These are phyloP conservation scores for Gracilaria gracilis DNA, from an alignment of 23 red algal species.

Conservation along the genomic window DNA sequence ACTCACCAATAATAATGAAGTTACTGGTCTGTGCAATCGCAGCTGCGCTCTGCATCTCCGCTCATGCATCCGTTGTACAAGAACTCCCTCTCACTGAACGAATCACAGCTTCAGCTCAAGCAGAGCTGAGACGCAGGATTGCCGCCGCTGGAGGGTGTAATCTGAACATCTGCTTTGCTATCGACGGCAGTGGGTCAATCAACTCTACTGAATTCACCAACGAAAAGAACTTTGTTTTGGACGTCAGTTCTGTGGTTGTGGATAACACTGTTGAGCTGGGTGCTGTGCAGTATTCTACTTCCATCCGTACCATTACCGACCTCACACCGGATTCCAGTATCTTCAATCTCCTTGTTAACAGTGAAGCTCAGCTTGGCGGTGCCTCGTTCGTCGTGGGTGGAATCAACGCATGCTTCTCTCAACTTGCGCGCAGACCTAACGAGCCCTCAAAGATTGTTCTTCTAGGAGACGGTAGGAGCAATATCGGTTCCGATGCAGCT, in stretches of 20 bases:
- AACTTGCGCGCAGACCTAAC: neutral
- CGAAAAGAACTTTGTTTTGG: conserved; percentile 38
- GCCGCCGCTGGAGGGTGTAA: conserved; percentile 38
- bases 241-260: conserved; percentile 25
- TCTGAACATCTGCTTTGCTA: conserved; percentile 44
- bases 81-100: neutral
- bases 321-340: conserved; percentile 8
- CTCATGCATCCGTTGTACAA: neutral
- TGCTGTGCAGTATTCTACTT: conserved; percentile 22
- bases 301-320: neutral
- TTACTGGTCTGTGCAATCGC: neutral
- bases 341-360: conserved; percentile 8
- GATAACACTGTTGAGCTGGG: conserved; percentile 42
- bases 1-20: neutral
- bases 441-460: conserved; percentile 48
- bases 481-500: neutral
- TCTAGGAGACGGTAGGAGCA: conserved; percentile 26
- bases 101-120: neutral
- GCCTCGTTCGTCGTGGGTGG: conserved; percentile 36
- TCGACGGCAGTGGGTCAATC: conserved; percentile 47
- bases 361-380: neutral
- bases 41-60: neutral
- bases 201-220: conserved; percentile 18
- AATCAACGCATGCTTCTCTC: conserved; percentile 34
- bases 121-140: conserved; percentile 11